These are phyloP conservation scores for Stygiomarasmius scandens DNA, from an alignment of 1,284 basidiomycete species.

Conservation along the genomic window DNA sequence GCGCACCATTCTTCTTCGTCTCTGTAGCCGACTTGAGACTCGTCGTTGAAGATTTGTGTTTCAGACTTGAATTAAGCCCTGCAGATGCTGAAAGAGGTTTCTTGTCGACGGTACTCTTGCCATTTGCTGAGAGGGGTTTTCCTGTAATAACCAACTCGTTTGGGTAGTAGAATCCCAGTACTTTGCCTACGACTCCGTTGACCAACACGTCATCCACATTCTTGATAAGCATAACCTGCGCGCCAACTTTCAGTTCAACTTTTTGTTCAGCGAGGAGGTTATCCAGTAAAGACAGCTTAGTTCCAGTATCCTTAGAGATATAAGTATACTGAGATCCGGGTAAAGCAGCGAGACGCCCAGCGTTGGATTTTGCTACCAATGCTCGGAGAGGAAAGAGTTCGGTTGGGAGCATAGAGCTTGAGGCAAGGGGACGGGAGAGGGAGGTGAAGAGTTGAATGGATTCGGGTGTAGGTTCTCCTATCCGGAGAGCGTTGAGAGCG, in stretches of 20 bases:
- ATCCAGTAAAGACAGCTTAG: constrained; percentile 40
- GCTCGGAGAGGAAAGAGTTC: constrained; percentile 39
- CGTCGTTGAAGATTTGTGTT: neutral
- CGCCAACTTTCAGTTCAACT: constrained; percentile 58
- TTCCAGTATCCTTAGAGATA: constrained; percentile 36
- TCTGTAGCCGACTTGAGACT: constrained; percentile 12
- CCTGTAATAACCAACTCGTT: constrained; percentile 10
- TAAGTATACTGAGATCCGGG: constrained; percentile 27
- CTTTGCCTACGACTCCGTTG: constrained; percentile 74
- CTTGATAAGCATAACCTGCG: constrained; percentile 75
- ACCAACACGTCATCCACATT: constrained; percentile 77
- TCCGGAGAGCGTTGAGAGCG: constrained; percentile 48
- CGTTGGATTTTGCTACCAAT: constrained; percentile 39
- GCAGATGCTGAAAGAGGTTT: neutral
- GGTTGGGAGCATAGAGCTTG: constrained; percentile 32
- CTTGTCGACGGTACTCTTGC: neutral
- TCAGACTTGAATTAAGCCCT: neutral
- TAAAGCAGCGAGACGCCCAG: constrained; percentile 33
- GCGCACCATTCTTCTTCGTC: constrained; percentile 21
- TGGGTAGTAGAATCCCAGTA: constrained; percentile 54
- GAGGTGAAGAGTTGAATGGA: constrained; percentile 23
- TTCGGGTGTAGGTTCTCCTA: constrained; percentile 23
- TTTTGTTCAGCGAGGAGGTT: constrained; percentile 54
- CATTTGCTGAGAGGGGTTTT: constrained; percentile 18
- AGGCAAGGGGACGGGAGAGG: constrained; percentile 24